Base-by-base conservation (phyloP, 768 basidiomycete species). In the Pleurotus ostreatus region DNA sequence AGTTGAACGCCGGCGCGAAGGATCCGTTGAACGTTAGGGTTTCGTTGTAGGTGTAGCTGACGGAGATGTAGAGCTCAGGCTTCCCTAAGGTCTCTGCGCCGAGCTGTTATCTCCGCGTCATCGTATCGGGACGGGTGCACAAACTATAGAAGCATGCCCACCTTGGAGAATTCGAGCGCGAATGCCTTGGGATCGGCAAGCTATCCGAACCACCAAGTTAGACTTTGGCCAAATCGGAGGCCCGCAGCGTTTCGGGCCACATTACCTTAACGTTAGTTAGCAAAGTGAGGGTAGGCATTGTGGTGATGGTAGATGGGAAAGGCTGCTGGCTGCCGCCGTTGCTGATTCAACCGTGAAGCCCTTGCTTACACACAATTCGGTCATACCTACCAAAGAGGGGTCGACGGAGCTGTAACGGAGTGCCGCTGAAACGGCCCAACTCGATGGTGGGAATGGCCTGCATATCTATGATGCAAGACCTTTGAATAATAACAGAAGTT, bases 1-100 rank as follows among this genome's bases (percentile, higher is more conserved):
- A 69, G 49, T 78, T 71, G 68, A 86, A 80, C 3, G 86, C 83
- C 16, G 87, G 87, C 13, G 88, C 86, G 53, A 86, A 79, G 3
- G 80, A 79, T 12, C 86, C 87, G 16, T 60, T 73, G 62, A 83
- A 88, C 2, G 82, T 77, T 57, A 88, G 75, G 37, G 72, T 75
- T 53, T 88, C 82, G 60, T 84, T 82, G 71, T 84, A 75, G 9
- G 66, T 73, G 61, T 83, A 76, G 59, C 76, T 75, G 59, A 82
- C 70, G n/a, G 76, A 73, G 60, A 89, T 81, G 60, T 77, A 75
- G 12, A 57, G 26, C 62, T 84, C 80, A 0, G 84, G 83, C 64
- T 86, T 88, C 0, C 66, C 66, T 58, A 88, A 66, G 7, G 73
- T 73, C 55, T 77, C 65, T 7, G 86, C 83, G 7, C 76, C 70